Percentiles rank a stretch among this genome's conserved stretches.
Conservation (phyloP, 2,329 filamentous ascomycete genomes). For the Plectosphaerella plurivora region DNA sequence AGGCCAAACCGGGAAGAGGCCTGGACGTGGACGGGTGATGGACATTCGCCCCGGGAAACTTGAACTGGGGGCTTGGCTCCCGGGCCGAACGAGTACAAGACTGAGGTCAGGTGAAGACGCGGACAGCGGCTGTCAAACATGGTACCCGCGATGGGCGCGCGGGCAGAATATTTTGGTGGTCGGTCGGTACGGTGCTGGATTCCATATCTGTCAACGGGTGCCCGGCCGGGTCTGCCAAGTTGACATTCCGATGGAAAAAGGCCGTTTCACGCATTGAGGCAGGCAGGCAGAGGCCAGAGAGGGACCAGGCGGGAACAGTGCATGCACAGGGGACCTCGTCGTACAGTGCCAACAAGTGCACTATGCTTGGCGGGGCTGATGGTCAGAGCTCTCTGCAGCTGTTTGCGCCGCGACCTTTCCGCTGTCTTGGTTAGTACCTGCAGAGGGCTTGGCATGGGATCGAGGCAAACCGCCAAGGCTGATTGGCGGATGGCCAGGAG, state of each 20-base stretch:
- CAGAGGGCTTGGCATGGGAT: neutral
- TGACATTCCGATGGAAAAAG: constrained; percentile 5
- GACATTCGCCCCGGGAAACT: too few species aligned
- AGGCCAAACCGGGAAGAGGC: too few species aligned
- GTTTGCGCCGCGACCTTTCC: neutral
- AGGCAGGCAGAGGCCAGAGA: neutral
- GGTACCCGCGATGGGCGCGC: too few species aligned
- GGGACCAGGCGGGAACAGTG: neutral
- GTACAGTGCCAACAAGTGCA: neutral
- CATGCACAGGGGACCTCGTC: too few species aligned
- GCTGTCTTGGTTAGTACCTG: neutral
- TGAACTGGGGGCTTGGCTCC: too few species aligned
- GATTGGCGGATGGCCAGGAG: neutral
- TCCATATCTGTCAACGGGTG: neutral
- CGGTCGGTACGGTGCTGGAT: neutral
- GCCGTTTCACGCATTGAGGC: too few species aligned
- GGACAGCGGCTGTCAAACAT: too few species aligned
- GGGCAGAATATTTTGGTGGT: too few species aligned
- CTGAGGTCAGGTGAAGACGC: too few species aligned
- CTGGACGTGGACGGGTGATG: too few species aligned
- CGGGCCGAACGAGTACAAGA: too few species aligned
- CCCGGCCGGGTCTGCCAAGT: constrained; percentile 1
- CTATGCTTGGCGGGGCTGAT: neutral
- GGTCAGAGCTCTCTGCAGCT: constrained; percentile 5
- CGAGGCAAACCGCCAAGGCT: neutral